phyloP scores from a whole-genome alignment of 441 rosid genomes.

The Pelargonium myrrhifolium region DNA sequence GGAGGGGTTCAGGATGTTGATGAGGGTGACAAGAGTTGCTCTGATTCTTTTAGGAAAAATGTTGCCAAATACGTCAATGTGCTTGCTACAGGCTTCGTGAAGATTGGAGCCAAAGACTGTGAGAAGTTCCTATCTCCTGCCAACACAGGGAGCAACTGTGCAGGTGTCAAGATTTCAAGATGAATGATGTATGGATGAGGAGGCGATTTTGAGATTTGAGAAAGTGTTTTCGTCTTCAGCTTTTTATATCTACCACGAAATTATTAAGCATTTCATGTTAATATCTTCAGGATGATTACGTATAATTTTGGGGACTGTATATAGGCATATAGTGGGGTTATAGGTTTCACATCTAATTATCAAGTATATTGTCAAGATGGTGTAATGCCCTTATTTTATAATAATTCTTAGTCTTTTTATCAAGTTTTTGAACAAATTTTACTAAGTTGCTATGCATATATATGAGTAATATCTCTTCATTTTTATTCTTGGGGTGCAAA shows the following conservation, averaged over 20 bases:
- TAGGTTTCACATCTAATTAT: not conserved
- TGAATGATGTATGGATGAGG: not conserved
- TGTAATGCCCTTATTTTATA: no score
- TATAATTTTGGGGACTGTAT: conserved; percentile 4
- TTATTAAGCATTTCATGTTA: not conserved
- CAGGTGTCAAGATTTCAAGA: no score
- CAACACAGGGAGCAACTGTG: not conserved
- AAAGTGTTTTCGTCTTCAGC: no score
- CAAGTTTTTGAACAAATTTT: no score
- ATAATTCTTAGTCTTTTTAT: no score
- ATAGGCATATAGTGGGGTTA: conserved; percentile 1
- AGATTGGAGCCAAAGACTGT: conserved; percentile 44
- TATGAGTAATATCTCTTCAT: no score
- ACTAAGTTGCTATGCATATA: no score
- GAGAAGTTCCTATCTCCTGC: conserved; percentile 29
- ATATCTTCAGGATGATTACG: not conserved
- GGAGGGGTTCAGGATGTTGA: conserved; percentile 52
- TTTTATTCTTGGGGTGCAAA: no score
- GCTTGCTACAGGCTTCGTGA: conserved; percentile 44
- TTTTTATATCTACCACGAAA: no score
- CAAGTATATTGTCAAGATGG: no score
- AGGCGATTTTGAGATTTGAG: not conserved
- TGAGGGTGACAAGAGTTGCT: conserved; percentile 38
- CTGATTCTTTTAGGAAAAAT: conserved; percentile 37
- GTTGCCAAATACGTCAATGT: conserved; percentile 35